Percentiles rank a stretch among this genome's conserved stretches.
Evolutionary conservation across 306 rosid species (phyloP).

Genomic region (Medicago lupulina): DNA sequence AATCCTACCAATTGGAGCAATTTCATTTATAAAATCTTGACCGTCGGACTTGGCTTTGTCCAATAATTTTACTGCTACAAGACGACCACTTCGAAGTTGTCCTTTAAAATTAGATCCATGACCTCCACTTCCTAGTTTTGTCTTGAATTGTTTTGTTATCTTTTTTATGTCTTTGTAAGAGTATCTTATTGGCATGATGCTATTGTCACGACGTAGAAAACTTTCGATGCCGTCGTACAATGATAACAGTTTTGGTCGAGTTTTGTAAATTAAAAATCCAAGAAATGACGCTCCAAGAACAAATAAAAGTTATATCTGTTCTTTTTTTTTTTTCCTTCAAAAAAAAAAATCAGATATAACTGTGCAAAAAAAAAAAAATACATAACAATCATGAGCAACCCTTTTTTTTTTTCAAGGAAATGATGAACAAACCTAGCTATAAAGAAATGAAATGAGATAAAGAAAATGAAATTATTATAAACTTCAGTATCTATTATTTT

Average conservation of each 20-base stretch:
- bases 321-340: no score
- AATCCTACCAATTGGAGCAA: neutral
- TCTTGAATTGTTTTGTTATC: no score
- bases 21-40: neutral
- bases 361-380: no score
- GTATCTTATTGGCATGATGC: neutral
- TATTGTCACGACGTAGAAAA: constrained; percentile 19
- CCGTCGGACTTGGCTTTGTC: neutral
- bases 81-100: neutral
- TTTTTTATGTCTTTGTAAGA: neutral
- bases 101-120: constrained; percentile 5
- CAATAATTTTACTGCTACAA: constrained; percentile 2
- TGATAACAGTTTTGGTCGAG: constrained; percentile 36
- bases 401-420: no score
- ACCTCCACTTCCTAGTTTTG: neutral
- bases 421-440: no score
- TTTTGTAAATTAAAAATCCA: constrained; percentile 9
- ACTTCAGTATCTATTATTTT: no score
- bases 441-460: no score
- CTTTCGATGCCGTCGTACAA: constrained; percentile 30
- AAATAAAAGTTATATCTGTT: no score
- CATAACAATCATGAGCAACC: no score
- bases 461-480: no score
- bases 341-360: no score
- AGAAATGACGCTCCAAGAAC: neutral